Base-by-base conservation (phyloP, 768 basidiomycete species). In the Russula virescens region DNA sequence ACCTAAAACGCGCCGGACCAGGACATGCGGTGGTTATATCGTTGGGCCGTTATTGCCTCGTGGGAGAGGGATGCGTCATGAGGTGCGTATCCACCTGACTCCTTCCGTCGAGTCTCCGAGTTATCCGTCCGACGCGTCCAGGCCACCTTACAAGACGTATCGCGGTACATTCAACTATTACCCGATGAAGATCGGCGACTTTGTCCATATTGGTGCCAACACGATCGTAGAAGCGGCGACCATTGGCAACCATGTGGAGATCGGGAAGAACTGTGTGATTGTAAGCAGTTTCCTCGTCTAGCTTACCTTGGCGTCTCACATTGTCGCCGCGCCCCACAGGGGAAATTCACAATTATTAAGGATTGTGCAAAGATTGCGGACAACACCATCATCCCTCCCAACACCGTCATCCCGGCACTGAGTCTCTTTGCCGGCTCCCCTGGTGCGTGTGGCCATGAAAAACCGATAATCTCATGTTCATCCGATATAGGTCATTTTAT, bases 321-420 rank as follows among this genome's bases (percentile, higher is more conserved):
- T 16, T 18, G 13, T 10, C 55, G 23, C 34, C 31, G 26, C 23
- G 31, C 5, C 31, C 40, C 25, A 1, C 68, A 98, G 95, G 95
- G 97, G 25, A 94, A 97, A 73, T 97, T 98, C 69, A 87, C 89
- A 0, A 94, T 96, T 61, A 94, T 98, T 73, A 97, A 98, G 72
- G 96, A 98, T 70, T 95, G 94, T 67, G 91, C 89, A 3, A 86
- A 84, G 63, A 86, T 99, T 25, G 87, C 88, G 31, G 95, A 98
- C 72, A 88, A 89, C 66, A 90, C 93, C 0, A 84, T 98, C 42
- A 76, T 98, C 16, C 91, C 95, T 2, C 88, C 94, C 3, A 94
- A 92, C 60, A 94, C 94, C 0, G 93, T 98, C 52, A 85, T 98
- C 11, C 94, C 96, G 1, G 91, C 93, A 2, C 75, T 98, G 62